Conservation (phyloP, 192 early-diverging fungal genomes). For the Coemansia sp. region DNA sequence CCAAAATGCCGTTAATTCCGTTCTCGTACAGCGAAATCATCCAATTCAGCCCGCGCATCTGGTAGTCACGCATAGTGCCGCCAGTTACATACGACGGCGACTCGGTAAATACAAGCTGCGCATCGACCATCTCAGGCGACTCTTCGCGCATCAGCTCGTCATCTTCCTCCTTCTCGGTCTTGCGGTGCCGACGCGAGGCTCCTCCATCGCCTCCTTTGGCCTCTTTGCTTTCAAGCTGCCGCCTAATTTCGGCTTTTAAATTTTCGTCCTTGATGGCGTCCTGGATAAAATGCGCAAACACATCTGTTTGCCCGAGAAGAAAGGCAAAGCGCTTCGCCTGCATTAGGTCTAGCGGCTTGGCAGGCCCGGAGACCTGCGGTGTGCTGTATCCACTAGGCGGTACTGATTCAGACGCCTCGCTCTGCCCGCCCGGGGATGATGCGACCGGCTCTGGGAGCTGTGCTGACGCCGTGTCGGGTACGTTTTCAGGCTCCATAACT, state of each 20-base stretch:
- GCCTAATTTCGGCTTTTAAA: constrained; percentile 54
- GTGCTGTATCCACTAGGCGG: constrained; percentile 53
- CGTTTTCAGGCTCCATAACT: not conserved
- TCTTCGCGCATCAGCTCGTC: constrained; percentile 83
- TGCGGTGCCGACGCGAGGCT: constrained; percentile 75
- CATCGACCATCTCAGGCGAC: constrained; percentile 58
- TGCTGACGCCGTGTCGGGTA: not conserved
- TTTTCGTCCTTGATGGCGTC: constrained; percentile 56
- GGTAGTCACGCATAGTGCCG: constrained; percentile 94
- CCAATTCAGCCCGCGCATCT: constrained; percentile 97
- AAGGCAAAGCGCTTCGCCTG: constrained; percentile 55
- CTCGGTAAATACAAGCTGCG: constrained; percentile 76
- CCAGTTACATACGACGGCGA: constrained; percentile 87
- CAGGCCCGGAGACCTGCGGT: constrained; percentile 27
- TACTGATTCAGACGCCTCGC: constrained; percentile 37
- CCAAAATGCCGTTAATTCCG: constrained; percentile 97
- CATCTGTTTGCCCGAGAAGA: constrained; percentile 63
- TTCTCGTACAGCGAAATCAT: constrained; percentile 94
- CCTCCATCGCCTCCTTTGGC: constrained; percentile 13
- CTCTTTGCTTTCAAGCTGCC: constrained; percentile 48
- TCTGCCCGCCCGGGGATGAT: constrained; percentile 6
- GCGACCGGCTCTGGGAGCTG: not conserved
- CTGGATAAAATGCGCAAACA: constrained; percentile 72
- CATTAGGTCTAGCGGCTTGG: constrained; percentile 46
- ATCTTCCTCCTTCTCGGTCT: constrained; percentile 98